These are phyloP conservation scores for Scleroderma bovista DNA, from an alignment of 768 basidiomycete genomes.

Conservation along the genomic window DNA sequence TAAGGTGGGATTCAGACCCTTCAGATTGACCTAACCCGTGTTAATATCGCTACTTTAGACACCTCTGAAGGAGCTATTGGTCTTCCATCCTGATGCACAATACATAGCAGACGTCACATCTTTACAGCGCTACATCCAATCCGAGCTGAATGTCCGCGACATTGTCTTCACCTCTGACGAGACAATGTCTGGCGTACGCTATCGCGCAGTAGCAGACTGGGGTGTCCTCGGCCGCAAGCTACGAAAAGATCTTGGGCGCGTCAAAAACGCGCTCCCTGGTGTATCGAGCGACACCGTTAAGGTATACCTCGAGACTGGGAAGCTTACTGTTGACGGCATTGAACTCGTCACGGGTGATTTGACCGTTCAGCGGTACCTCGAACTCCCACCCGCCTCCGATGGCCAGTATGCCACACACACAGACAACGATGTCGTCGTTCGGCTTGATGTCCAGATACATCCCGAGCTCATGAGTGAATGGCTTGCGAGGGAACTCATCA, in stretches of 20 bases:
- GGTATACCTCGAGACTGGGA: constrained; percentile 65
- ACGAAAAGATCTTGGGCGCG: constrained; percentile 84
- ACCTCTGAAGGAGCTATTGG: constrained; percentile 84
- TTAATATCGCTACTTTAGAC: constrained; percentile 45
- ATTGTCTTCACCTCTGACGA: constrained; percentile 90
- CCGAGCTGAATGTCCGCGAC: constrained; percentile 92
- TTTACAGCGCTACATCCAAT: constrained; percentile 83
- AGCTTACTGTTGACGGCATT: constrained; percentile 83
- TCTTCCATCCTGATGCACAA: constrained; percentile 84
- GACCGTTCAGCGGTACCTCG: constrained; percentile 85
- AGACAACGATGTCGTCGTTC: constrained; percentile 91
- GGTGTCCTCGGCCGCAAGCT: constrained; percentile 89
- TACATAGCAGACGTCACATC: constrained; percentile 84
- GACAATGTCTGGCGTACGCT: constrained; percentile 76
- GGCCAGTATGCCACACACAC: constrained; percentile 77
- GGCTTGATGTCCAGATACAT: constrained; percentile 86
- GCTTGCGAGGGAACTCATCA: constrained; percentile 83
- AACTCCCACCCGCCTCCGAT: constrained; percentile 56
- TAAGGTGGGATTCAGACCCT: constrained; percentile 57
- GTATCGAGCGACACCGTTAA: constrained; percentile 83
- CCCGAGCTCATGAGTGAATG: constrained; percentile 84
- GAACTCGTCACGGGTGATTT: constrained; percentile 88
- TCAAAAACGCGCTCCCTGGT: constrained; percentile 79
- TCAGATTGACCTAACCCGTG: background rate
- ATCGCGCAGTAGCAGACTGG: constrained; percentile 93